Percentiles rank a stretch among this genome's conserved stretches.
Conservation (phyloP, 495 filamentous ascomycete species). For the Neurospora sp. region DNA sequence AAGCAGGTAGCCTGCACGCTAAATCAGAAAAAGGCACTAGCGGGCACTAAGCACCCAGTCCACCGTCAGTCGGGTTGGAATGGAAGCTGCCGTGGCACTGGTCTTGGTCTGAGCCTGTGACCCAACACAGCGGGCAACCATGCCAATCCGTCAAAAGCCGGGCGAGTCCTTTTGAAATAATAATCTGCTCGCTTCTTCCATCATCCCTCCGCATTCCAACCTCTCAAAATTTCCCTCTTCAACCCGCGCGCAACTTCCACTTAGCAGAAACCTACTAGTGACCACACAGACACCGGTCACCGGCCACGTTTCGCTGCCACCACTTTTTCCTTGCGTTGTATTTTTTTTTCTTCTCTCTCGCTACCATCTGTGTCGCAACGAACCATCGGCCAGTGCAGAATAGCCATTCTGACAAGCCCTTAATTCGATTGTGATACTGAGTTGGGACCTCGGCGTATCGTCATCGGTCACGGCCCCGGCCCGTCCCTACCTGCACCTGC, state of each 20-base stretch:
- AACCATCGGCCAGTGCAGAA: background rate
- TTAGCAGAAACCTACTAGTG: background rate
- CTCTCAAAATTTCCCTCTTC: background rate
- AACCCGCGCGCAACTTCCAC: background rate
- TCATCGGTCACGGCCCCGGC: background rate
- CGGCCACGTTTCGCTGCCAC: background rate
- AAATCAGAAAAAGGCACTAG: background rate
- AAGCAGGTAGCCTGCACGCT: background rate
- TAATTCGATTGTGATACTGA: background rate
- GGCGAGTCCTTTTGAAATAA: slow-evolving; percentile 7
- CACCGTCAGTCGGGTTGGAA: background rate
- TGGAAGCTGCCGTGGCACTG: background rate
- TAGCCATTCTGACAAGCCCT: background rate
- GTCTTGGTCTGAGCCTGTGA: slow-evolving; percentile 14
- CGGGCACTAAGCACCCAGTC: background rate
- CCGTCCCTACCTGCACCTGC: background rate
- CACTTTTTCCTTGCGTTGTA: background rate
- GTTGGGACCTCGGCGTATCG: background rate
- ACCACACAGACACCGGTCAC: background rate
- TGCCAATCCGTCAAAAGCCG: slow-evolving; percentile 22
- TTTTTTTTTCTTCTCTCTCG: background rate
- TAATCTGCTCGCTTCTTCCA: slow-evolving; percentile 4
- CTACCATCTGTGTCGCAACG: background rate
- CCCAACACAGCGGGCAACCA: slow-evolving; percentile 9
- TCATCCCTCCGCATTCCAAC: slow-evolving; percentile 1